Conservation (phyloP, 805 yeast species). For the Ogataea nitratoaversa region DNA sequence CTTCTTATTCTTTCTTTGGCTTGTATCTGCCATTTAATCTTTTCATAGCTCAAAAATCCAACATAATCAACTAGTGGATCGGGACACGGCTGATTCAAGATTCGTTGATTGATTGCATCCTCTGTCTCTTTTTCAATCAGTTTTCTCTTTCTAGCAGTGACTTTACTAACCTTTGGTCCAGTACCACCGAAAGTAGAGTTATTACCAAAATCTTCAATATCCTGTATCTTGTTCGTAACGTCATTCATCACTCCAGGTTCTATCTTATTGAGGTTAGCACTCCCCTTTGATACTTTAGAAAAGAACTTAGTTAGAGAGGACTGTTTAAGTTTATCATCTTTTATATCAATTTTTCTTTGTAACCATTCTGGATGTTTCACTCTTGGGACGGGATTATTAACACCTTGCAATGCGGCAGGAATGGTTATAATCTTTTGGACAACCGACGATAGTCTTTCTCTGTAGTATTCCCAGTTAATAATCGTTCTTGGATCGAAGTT, state of each 20-base stretch:
- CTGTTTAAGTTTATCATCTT: slow-evolving; percentile 70
- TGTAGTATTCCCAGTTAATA: slow-evolving; percentile 90
- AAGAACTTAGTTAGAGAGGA: slow-evolving; percentile 59
- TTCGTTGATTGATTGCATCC: slow-evolving; percentile 41
- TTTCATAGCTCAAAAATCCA: slow-evolving; percentile 69
- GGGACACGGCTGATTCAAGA: slow-evolving; percentile 55
- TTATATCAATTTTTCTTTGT: slow-evolving; percentile 52
- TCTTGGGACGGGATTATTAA: slow-evolving; percentile 89
- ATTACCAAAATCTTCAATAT: slow-evolving; percentile 70
- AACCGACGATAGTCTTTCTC: slow-evolving; percentile 86
- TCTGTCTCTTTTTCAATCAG: slow-evolving; percentile 32
- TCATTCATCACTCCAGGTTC: slow-evolving; percentile 27
- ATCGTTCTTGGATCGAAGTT: slow-evolving; percentile 84
- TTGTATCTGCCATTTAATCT: slow-evolving; percentile 83
- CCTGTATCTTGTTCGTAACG: slow-evolving; percentile 42
- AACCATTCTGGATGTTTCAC: slow-evolving; percentile 96
- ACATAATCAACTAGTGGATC: slow-evolving; percentile 62
- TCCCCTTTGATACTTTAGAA: slow-evolving; percentile 34
- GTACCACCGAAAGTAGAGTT: slow-evolving; percentile 23
- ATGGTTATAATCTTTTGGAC: slow-evolving; percentile 92
- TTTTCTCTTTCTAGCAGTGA: slow-evolving; percentile 44
- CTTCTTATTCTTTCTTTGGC: slow-evolving; percentile 69
- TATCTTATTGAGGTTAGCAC: no score
- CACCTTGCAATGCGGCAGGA: slow-evolving; percentile 92
- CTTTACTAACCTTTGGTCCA: slow-evolving; percentile 41